Evolutionary conservation across 129 eudicot genomes (phyloP), one percentile per base, ranked within the genome.

Genomic region (Lactuca saligna): DNA sequence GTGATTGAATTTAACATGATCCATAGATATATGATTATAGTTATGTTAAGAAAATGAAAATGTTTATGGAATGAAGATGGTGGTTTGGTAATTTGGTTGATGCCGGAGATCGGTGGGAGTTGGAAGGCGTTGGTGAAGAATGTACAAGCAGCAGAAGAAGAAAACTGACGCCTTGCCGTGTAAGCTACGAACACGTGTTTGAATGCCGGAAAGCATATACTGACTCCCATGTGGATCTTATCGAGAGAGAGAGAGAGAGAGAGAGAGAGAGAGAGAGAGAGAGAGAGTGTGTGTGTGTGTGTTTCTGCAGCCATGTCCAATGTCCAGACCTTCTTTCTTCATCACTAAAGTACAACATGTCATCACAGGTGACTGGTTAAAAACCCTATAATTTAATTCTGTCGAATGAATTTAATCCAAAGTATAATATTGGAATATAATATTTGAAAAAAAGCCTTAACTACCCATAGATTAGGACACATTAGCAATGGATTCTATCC

Each of bases 121-220:
- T 25, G 59, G 55, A 38, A 3, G 35, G 12, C 8, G 58, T 20
- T 44, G 48, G 33, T n/a, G 25, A 13, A 3, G 58, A 65, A 66
- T 54, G 68, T 49, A 74, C 54, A 65, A 25, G 59, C 38, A 46
- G 10, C 14, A 58, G 25, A 61, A 25, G 42, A 20, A 54, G 31
- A 54, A 42, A 2, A 63, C 39, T 79, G 81, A 78, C 85, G 75
- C 63, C 85, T 80, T 90, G 88, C 85, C 80, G 86, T 75, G 87
- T 80, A 86, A 84, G 88, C 80, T 61, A 90, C 80, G 91, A 80
- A 69, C 91, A 89, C 82, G 91, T 86, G 93, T 80, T 69, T 61
- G 71, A 76, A 69, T 68, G 70, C 80, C 75, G 65, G 71, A 41
- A 67, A 37, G 70, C 65, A 76, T 54, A 75, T 65, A 34, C 73